Base-by-base conservation (phyloP, 2,329 filamentous ascomycete species). In the Aureobasidium sp. region DNA sequence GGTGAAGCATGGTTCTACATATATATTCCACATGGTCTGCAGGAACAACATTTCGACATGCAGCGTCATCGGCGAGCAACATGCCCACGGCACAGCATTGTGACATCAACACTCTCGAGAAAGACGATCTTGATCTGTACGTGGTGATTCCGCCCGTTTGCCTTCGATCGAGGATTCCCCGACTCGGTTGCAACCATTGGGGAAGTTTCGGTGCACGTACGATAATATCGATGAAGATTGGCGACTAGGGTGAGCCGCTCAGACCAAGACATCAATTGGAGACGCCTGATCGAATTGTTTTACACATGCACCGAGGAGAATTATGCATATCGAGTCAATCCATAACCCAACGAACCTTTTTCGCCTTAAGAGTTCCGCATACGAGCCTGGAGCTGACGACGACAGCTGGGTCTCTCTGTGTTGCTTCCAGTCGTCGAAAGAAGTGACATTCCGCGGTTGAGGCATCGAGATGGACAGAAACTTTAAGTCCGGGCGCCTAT, bases 181-280 rank as follows among this genome's bases (percentile, higher is more conserved):
- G 53, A 27, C 55, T 59, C 55, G 55, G 55, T 59, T 59, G 43
- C 55, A 37, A 59, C 53, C 55, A 59, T 48, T 59, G 55, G 55
- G 55, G 55, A 39, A 48, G 29, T 44, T 26, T 57, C 39, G 10
- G 53, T 47, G 55, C 55, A 47, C 34, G 34, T 37, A 37, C 34
- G 15, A 15, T 37, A 37, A 27, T 20, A 48, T 46, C 52, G 26
- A 55, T 46, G 27, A 44, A 34, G 27, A 57, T 57, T 36, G 41
- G 43, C 53, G 53, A 34, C 53, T 46, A 36, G 53, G 39, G 26
- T 57, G 27, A 26, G 41, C 39, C 53, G 27, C 53, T 36, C 53
- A 15, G 24, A 27, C 53, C 53, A 57, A 57, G 41, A 24, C 43
- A 20, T 46, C 41, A 20, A 46, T 46, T 26, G 17, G 36, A 57